Conservation (phyloP, 345 rosid genomes). For the Arabidopsis suecica region DNA sequence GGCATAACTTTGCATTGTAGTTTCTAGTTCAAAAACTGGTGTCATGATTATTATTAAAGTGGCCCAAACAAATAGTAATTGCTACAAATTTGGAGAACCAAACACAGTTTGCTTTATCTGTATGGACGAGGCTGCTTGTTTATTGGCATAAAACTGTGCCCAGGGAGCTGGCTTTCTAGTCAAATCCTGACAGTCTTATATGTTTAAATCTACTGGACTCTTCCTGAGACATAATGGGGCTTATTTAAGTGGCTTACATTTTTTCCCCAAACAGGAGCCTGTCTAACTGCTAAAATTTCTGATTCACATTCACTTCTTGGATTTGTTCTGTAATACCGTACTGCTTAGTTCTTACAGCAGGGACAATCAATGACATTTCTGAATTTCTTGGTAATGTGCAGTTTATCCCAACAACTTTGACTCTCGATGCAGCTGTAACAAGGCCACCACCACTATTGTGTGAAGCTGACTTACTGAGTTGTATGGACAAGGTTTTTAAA, state of each 20-base stretch:
- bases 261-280: conserved; percentile 6
- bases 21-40: conserved; percentile 24
- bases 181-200: conserved; percentile 5
- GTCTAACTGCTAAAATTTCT: conserved; percentile 9
- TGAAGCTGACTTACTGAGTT: conserved; percentile 90
- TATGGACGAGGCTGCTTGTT: background rate
- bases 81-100: conserved; percentile 14
- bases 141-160: conserved; percentile 17
- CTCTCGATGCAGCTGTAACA: conserved; percentile 93
- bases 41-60: conserved; percentile 12
- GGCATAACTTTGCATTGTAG: conserved; percentile 13
- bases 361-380: conserved; percentile 28
- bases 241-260: conserved; percentile 17
- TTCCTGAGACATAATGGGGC: conserved; percentile 14
- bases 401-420: conserved; percentile 80
- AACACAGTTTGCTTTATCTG: conserved; percentile 3
- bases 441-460: conserved; percentile 91
- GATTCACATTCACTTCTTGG: conserved; percentile 17
- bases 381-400: conserved; percentile 52
- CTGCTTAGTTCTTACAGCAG: conserved; percentile 27
- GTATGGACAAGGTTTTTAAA: conserved; percentile 92
- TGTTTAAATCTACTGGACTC: background rate
- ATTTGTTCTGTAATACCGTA: background rate
- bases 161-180: background rate
- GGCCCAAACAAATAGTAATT: background rate